These are phyloP conservation scores for Leishmania mexicana DNA, from an alignment of 208 protist genomes.

Conservation along the genomic window DNA sequence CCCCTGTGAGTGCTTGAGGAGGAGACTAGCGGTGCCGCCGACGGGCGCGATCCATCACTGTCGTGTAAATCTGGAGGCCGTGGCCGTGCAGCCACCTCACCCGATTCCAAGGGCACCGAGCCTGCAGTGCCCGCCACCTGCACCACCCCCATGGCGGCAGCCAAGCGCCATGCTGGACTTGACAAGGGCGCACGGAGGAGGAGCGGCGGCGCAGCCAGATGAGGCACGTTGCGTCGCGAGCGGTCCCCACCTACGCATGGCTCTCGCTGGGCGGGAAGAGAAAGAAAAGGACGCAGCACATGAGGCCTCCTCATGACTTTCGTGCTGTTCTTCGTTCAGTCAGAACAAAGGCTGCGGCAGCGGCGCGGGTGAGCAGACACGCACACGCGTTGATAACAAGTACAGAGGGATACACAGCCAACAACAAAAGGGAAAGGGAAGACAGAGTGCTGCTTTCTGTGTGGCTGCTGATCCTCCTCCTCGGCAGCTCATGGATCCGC, in stretches of 20 bases:
- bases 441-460: neutral
- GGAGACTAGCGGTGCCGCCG: neutral
- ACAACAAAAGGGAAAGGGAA: neutral
- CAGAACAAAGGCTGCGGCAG: neutral
- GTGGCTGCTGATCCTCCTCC: neutral
- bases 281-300: neutral
- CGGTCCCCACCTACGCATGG: neutral
- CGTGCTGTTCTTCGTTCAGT: neutral
- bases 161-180: neutral
- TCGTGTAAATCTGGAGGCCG: neutral
- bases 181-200: neutral
- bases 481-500: neutral
- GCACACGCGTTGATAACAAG: neutral
- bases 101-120: neutral
- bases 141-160: neutral
- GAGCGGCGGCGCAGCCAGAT: neutral
- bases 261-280: neutral
- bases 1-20: neutral
- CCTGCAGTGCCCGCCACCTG: neutral
- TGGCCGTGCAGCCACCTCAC: neutral
- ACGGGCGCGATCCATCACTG: neutral
- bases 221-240: neutral
- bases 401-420: neutral
- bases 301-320: constrained; percentile 3
- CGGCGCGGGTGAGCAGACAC: neutral